phyloP scores from a whole-genome alignment of 1,139 yeast species.

The Diutina scorzettiae region DNA sequence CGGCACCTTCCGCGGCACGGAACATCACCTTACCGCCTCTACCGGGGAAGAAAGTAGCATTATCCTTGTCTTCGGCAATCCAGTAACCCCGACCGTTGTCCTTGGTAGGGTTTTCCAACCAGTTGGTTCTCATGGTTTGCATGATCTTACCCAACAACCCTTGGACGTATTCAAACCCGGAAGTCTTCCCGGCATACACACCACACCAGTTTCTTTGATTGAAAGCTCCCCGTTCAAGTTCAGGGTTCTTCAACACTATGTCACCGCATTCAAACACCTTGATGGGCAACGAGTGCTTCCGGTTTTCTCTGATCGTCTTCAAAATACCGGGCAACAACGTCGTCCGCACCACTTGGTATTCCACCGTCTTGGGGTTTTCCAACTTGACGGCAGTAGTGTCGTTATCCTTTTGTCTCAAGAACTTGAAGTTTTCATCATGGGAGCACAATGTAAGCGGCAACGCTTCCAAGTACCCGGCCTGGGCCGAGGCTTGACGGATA shows the following conservation, averaged over 20 bases:
- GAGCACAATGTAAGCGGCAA: slow-evolving; percentile 93
- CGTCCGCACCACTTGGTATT: slow-evolving; percentile 96
- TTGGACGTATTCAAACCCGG: slow-evolving; percentile 91
- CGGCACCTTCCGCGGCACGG: slow-evolving; percentile 49
- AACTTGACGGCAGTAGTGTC: slow-evolving; percentile 69
- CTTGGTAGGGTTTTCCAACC: slow-evolving; percentile 49
- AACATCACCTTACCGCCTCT: slow-evolving; percentile 85
- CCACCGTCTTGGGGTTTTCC: slow-evolving; percentile 93
- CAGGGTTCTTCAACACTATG: slow-evolving; percentile 72
- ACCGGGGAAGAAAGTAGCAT: slow-evolving; percentile 86
- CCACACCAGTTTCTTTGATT: slow-evolving; percentile 96
- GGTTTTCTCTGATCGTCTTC: slow-evolving; percentile 91
- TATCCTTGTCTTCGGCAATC: slow-evolving; percentile 60
- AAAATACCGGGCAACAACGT: slow-evolving; percentile 87
- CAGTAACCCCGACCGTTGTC: slow-evolving; percentile 67
- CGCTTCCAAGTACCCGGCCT: slow-evolving; percentile 93
- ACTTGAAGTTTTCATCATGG: slow-evolving; percentile 91
- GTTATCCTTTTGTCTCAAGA: slow-evolving; percentile 67
- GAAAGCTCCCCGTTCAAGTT: slow-evolving; percentile 77
- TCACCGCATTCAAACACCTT: slow-evolving; percentile 94
- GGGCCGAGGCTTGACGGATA: slow-evolving; percentile 81
- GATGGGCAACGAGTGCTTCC: slow-evolving; percentile 91
- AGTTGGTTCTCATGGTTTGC: slow-evolving; percentile 89
- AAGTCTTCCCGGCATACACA: slow-evolving; percentile 82
- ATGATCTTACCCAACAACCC: slow-evolving; percentile 90